Evolutionary conservation across 2,329 filamentous ascomycete species (phyloP), one percentile per base, ranked within the genome.

Genomic region (Alternaria conjuncta): DNA sequence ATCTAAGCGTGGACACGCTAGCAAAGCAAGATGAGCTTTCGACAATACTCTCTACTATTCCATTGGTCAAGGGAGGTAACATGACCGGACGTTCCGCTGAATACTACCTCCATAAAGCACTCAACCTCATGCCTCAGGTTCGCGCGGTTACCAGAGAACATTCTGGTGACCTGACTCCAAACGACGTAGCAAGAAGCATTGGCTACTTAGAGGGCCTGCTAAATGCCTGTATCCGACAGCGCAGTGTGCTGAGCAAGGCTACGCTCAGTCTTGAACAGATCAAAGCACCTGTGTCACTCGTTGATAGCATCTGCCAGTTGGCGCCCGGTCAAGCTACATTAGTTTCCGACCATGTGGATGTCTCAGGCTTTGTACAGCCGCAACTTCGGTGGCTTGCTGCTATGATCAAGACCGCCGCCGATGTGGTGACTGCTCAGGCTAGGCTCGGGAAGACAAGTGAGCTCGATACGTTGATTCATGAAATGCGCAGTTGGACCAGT

Each of bases 201-300:
- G 93, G 93, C 0, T 92, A 92, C 68, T 83, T 97, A n/a, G 96
- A 99, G 77, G 93, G 94, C 25, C 85, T 97, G 63, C 83, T 98
- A 28, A 86, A 90, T 63, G 81, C 89, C n/a, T 78, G 87, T 1
- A 75, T 92, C 12, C 80, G 82, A 4, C 92, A 94, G 76, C 85
- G 90, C 62, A 79, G 78, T 50, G 79, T 81, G 6, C 83, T 45
- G 68, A 79, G 67, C 56, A 74, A 67, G 30, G 71, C 75, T 45
- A 59, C 64, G 7, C 54, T 65, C 18, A 73, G 80, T 12, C 68
- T 83, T 4, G 75, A 73, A 13, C 76, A 81, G 1, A 72, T 86
- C 11, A 71, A 74, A 12, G 74, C 74, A 13, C 79, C 80, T 1
- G 77, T 84, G 2, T 63, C 68, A 0, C 74, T 82, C n/a, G 58